Conservation (phyloP, 2,329 filamentous ascomycete genomes). For the Colletotrichum sp. region DNA sequence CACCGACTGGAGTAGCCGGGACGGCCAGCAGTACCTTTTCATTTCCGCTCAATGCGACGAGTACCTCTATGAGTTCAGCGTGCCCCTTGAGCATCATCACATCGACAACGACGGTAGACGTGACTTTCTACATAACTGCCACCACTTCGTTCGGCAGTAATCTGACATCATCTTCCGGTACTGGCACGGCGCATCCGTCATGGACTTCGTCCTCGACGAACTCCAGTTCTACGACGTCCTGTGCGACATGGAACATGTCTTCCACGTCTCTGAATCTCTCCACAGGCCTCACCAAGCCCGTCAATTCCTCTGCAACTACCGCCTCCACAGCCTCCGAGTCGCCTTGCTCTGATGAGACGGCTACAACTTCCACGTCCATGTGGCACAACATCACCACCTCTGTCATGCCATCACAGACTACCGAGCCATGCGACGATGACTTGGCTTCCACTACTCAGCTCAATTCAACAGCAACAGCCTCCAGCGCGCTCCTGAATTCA, state of each 20-base stretch:
- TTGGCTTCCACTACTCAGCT: not conserved
- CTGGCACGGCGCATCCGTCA: not conserved
- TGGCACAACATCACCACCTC: not conserved
- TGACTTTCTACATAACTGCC: constrained; percentile 35
- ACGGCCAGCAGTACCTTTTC: not conserved
- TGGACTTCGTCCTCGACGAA: not conserved
- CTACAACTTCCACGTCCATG: not conserved
- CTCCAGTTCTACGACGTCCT: not conserved
- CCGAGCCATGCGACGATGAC: constrained; percentile 7
- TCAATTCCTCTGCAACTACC: not conserved
- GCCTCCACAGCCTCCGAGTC: not conserved
- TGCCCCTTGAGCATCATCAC: constrained; percentile 25
- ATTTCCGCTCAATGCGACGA: not conserved
- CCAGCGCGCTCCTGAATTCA: not conserved
- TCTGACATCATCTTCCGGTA: not conserved
- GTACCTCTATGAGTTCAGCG: not conserved
- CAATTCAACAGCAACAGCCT: not conserved
- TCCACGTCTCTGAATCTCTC: not conserved
- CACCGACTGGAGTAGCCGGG: not conserved
- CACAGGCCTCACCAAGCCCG: not conserved
- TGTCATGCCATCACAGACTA: not conserved
- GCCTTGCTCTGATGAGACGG: not conserved
- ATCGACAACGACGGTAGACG: constrained; percentile 36
- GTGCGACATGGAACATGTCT: not conserved
- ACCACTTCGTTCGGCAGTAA: constrained; percentile 23